Evolutionary conservation across 208 protist species (phyloP).

Genomic region (Balamuthia mandrillaris): DNA sequence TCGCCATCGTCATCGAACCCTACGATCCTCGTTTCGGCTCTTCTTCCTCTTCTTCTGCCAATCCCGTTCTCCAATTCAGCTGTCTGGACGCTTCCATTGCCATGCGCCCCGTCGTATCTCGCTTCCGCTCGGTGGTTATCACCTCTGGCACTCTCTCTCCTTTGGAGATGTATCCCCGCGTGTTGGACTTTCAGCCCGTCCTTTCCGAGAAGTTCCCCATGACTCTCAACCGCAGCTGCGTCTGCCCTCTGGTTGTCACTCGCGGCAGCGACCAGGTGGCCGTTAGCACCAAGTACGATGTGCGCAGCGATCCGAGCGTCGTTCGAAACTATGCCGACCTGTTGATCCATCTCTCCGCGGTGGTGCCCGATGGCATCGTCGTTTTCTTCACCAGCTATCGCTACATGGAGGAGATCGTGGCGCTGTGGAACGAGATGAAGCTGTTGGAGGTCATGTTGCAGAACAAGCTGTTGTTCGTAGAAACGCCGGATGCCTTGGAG

Average conservation of each 20-base stretch:
- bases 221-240: conserved; percentile 81
- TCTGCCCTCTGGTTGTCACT: conserved; percentile 60
- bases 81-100: conserved; percentile 96
- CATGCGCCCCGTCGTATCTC: conserved; percentile 89
- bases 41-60: neutral
- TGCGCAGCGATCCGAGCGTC: conserved; percentile 80
- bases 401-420: conserved; percentile 70
- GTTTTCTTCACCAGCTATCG: conserved; percentile 82
- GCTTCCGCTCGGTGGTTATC: conserved; percentile 88
- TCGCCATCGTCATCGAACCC: conserved; percentile 91
- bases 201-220: conserved; percentile 89
- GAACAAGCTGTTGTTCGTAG: conserved; percentile 97
- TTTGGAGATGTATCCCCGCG: conserved; percentile 98
- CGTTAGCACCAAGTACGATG: conserved; percentile 71
- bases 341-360: conserved; percentile 86
- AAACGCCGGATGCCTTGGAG: conserved; percentile 94
- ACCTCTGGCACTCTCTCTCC: conserved; percentile 81
- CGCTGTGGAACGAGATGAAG: conserved; percentile 82
- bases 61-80: conserved; percentile 19
- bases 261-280: conserved; percentile 53
- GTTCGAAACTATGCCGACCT: conserved; percentile 93
- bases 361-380: conserved; percentile 92
- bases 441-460: conserved; percentile 86
- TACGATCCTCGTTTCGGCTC: neutral
- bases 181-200: conserved; percentile 92